Conservation (phyloP, 2,329 filamentous ascomycete genomes). For the Shiraia sp. region DNA sequence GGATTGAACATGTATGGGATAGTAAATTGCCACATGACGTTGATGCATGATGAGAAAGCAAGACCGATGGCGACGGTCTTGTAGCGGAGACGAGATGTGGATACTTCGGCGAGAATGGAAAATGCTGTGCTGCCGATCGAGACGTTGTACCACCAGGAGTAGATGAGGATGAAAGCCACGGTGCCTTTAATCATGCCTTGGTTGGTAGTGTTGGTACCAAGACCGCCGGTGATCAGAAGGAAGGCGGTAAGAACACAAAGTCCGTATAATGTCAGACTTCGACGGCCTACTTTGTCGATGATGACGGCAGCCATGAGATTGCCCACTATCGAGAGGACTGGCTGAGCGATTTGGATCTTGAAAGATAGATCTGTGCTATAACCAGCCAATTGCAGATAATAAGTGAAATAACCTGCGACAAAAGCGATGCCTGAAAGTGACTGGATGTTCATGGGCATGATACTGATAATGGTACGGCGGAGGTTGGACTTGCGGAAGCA, state of each 20-base stretch:
- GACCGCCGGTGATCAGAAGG: slow-evolving; percentile 5
- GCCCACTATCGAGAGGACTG: slow-evolving; percentile 58
- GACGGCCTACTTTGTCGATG: slow-evolving; percentile 5
- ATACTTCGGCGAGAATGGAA: slow-evolving; percentile 78
- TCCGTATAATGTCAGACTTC: slow-evolving; percentile 4
- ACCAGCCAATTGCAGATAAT: slow-evolving; percentile 49
- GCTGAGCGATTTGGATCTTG: slow-evolving; percentile 53
- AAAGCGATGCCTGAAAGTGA: slow-evolving; percentile 23
- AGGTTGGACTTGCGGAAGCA: slow-evolving; percentile 77
- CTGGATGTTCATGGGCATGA: slow-evolving; percentile 48
- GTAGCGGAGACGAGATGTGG: slow-evolving; percentile 77
- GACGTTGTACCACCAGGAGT: slow-evolving; percentile 74
- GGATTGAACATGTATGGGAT: slow-evolving; percentile 12
- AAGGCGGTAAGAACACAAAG: slow-evolving; percentile 3
- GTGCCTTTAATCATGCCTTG: slow-evolving; percentile 38
- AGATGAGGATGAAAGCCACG: slow-evolving; percentile 32
- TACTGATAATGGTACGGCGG: slow-evolving; percentile 72
- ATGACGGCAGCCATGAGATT: slow-evolving; percentile 59
- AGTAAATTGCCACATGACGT: slow-evolving; percentile 30
- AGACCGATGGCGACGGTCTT: slow-evolving; percentile 58
- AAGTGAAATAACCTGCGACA: slow-evolving; percentile 41
- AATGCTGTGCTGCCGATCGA: slow-evolving; percentile 85
- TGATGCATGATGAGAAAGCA: slow-evolving; percentile 30
- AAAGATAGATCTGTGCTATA: slow-evolving; percentile 40
- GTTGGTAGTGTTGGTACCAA: slow-evolving; percentile 1